Base-by-base conservation (phyloP, 257 asterid species). In the Solanum piurae region DNA sequence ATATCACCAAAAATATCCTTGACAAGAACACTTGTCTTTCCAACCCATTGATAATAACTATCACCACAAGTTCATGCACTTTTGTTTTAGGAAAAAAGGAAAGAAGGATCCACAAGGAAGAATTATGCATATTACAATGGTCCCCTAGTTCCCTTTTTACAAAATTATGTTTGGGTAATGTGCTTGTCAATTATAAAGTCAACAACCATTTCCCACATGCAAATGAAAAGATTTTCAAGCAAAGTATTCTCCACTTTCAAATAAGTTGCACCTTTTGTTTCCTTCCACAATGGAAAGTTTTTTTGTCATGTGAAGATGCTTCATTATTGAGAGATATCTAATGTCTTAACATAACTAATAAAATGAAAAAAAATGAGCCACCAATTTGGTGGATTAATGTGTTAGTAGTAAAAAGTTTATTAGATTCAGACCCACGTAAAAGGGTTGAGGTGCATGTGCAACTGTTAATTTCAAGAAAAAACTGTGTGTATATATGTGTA, bases 181-280 rank as follows among this genome's bases (percentile, higher is more conserved):
- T 80, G 66, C 85, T 80, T 46, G 34, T 80, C 85, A 80, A 80
- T 80, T 46, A 80, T 80, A 80, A 80, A 80, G 66, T 80, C 85
- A 80, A 80, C 85, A 80, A 27, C 85, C 68, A 79, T 80, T 80
- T 80, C 25, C 66, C 85, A 80, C 85, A 80, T 80, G 85, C 66
- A 80, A 27, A 44, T 79, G 85, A 44, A 79, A 79, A 79, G 64
- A 14, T 79, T 4, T 79, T 79, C 85, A 79, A 80, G 68, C 40
- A 80, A 80, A 80, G 40, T 80, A 80, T 12, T 42, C 27, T 46
- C 18, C 85, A 44, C 85, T 80, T 46, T 79, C 25, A 46, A 79
- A 79, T 79, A 44, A 8, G 66, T 46, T 44, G 0, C 66, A 79
- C 62, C 36, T n/a, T 76, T 76, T 37, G 5, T 20, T 75, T 21